Percentiles rank a stretch among this genome's conserved stretches.
phyloP scores from a whole-genome alignment of 225 moss, liverwort and hornwort species.

The Lunularia cruciata region DNA sequence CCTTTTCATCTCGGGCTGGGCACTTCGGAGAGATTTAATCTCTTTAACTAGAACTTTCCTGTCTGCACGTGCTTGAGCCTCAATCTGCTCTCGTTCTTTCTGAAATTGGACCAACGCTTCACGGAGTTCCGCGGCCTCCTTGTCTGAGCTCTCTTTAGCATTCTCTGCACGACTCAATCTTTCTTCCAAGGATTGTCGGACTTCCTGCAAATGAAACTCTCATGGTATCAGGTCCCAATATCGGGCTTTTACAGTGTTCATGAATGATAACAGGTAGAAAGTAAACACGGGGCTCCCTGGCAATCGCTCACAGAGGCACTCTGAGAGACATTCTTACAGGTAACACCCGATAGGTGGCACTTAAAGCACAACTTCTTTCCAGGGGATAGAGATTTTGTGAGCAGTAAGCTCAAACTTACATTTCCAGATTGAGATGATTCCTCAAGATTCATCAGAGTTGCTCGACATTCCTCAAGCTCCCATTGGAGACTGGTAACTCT shows the following conservation, averaged over 20 bases:
- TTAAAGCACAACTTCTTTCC: no score
- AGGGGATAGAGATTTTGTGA: no score
- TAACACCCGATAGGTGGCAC: no score
- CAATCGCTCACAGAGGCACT: no score
- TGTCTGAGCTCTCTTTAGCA: constrained; percentile 57
- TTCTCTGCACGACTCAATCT: constrained; percentile 50
- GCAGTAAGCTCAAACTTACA: constrained; percentile 33
- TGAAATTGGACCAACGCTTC: constrained; percentile 59
- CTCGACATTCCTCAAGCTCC: constrained; percentile 96
- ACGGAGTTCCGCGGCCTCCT: constrained; percentile 57
- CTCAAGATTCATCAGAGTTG: constrained; percentile 62
- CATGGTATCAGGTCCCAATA: no score
- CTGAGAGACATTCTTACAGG: no score
- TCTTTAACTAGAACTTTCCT: constrained; percentile 89
- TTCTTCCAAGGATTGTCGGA: constrained; percentile 57
- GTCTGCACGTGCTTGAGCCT: constrained; percentile 75
- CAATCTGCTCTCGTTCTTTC: constrained; percentile 65
- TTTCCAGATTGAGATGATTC: constrained; percentile 59
- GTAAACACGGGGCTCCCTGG: no score
- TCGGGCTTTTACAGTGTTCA: no score
- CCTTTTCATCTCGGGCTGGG: constrained; percentile 68
- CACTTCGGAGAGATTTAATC: constrained; percentile 70
- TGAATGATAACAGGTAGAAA: no score
- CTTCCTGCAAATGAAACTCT: constrained; percentile 63
- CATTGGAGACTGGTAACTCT: constrained; percentile 85